Evolutionary conservation across 2,329 filamentous ascomycete species (phyloP), one percentile per base, ranked within the genome.

Genomic region (Fusarium sulawesiense): DNA sequence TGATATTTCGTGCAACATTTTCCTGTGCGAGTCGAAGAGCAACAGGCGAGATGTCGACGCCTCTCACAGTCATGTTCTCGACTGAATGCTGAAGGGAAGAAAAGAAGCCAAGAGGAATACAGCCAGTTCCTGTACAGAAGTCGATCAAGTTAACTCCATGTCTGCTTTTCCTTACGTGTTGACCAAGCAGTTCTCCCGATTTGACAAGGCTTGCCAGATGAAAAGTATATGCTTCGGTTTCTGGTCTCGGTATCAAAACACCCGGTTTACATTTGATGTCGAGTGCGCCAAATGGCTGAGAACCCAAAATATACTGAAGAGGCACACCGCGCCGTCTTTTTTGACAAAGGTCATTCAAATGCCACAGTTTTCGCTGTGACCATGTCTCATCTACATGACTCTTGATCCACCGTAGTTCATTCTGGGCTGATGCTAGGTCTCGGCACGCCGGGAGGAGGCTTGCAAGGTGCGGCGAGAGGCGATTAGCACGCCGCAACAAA

Each of bases 61-160:
- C 95, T 1, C 85, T 75, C n/a, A 93, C 81, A 6, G 82, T 78
- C 10, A 93, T 71, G 1, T 70, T 50, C 2, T 77, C 72, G 53
- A 83, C 78, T 21, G 78, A 74, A 74, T 76, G 61, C 20, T 80
- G 79, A 40, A 93, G 85, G 12, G 90, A 84, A 37, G 89, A 83
- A 66, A 92, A 88, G 9, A 97, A 84, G 5, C 93, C 86, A 11
- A 98, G 86, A 0, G 93, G 87, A 68, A 98, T 97, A 80, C 95
- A 98, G 7, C 96, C 96, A 7, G 92, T 93, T 12, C 96, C 96
- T 0, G 93, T 94, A 79, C 96, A 98, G 30, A 98, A 84, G 78
- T 99, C 96, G 11, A 98, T 79, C 42, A 98, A 83, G 14, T 85
- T 86, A 14, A 97, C 73, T 18, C 75, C 66, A 72, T 60, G 42